Evolutionary conservation across 2,329 filamentous ascomycete species (phyloP).

Genomic region (Colletotrichum gigasporum): DNA sequence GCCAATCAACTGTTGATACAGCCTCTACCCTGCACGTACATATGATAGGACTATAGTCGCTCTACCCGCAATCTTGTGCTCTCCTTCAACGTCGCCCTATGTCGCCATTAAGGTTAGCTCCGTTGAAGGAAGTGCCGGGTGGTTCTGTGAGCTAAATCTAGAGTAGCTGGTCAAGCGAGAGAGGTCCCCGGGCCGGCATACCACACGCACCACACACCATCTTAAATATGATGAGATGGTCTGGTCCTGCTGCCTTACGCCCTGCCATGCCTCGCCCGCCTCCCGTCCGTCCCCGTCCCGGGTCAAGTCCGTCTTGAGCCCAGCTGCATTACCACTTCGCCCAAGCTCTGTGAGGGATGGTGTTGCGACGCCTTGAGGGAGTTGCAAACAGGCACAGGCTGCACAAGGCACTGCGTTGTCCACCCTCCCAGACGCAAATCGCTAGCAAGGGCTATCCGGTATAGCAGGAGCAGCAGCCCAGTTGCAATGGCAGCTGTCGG

Average conservation of each 20-base stretch:
- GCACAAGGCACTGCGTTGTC: not conserved
- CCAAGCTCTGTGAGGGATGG: not conserved
- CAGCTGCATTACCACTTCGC: not conserved
- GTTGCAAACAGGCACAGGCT: not conserved
- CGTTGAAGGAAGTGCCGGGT: conserved; percentile 2
- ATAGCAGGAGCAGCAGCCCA: not conserved
- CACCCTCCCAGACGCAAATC: not conserved
- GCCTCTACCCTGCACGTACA: no score
- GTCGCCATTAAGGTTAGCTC: conserved; percentile 11
- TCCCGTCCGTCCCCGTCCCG: not conserved
- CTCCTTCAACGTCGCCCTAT: not conserved
- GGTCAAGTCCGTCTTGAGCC: not conserved
- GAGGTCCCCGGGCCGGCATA: not conserved
- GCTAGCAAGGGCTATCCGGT: no score
- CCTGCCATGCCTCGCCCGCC: not conserved
- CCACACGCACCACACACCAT: not conserved
- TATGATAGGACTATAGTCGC: no score
- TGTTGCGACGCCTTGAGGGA: not conserved
- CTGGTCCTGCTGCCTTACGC: not conserved
- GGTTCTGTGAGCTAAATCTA: conserved; percentile 1
- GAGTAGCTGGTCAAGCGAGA: conserved; percentile 22
- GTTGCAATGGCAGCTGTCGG: not conserved
- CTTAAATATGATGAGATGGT: not conserved
- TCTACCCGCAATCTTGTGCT: no score
- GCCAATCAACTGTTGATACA: no score